A percentile compares a stretch with the other conserved stretches of the same genome.
These are phyloP conservation scores for Dendrobium chrysotoxum DNA, from an alignment of 106 monocot genomes.

Conservation along the genomic window DNA sequence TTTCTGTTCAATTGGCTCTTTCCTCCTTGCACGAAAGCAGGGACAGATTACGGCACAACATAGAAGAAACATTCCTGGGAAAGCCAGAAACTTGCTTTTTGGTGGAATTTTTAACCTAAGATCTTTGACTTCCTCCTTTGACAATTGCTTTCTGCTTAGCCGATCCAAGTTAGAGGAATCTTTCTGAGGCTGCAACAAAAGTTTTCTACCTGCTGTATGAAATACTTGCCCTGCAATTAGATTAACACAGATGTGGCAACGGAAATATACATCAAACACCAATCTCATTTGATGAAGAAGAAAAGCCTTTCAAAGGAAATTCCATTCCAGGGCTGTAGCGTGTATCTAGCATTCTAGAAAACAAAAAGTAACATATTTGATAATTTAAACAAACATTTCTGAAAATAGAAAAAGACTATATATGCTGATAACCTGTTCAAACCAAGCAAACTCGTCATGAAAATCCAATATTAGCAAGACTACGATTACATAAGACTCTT, in stretches of 20 bases:
- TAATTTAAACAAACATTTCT: background rate
- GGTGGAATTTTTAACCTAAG: background rate
- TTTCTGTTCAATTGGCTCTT: constrained; percentile 13
- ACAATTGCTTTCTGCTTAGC: background rate
- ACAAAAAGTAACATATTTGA: background rate
- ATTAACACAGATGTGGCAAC: background rate
- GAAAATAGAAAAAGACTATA: background rate
- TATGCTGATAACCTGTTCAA: background rate
- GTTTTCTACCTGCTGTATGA: constrained; percentile 12
- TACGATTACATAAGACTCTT: background rate
- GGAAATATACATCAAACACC: background rate
- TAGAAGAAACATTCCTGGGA: constrained; percentile 19
- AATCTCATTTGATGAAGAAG: background rate
- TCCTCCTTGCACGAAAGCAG: constrained; percentile 23
- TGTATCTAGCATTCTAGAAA: background rate
- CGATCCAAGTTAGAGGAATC: background rate
- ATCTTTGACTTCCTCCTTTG: constrained; percentile 7
- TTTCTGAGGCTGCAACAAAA: background rate
- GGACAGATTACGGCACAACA: constrained; percentile 19
- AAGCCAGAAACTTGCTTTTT: background rate
- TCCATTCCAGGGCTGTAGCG: background rate
- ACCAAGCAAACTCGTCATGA: background rate
- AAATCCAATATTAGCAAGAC: background rate
- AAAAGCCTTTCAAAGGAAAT: background rate
- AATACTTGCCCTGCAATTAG: constrained; percentile 1